A percentile compares a stretch with the other conserved stretches of the same genome.
phyloP scores from a whole-genome alignment of 1,284 basidiomycete genomes.

The Tausonia pullulans region DNA sequence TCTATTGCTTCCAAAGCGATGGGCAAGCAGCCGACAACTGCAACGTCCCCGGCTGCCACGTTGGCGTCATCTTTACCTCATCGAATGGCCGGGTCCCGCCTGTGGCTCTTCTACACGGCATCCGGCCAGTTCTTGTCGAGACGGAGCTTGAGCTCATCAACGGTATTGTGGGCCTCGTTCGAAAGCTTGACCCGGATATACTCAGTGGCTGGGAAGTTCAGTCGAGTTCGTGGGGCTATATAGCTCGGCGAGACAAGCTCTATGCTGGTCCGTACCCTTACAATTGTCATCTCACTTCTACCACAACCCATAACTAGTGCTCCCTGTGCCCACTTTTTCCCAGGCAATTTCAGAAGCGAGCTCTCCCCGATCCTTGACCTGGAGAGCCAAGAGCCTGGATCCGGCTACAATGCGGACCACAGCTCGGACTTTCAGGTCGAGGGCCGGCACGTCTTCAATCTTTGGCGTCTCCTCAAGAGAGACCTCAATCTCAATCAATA shows the following conservation, averaged over 20 bases:
- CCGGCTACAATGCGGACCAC: conserved; percentile 62
- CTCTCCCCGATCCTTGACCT: conserved; percentile 5
- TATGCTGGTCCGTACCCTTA: conserved; percentile 41
- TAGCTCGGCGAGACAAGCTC: conserved; percentile 48
- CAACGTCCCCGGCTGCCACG: conserved; percentile 34
- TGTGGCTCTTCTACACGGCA: conserved; percentile 27
- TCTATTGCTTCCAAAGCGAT: conserved; percentile 55
- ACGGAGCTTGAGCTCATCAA: conserved; percentile 78
- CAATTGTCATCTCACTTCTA: conserved; percentile 14
- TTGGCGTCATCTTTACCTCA: conserved; percentile 52
- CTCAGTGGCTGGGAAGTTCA: conserved; percentile 89
- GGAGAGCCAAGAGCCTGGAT: background rate
- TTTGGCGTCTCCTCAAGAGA: conserved; percentile 83
- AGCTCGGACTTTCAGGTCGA: conserved; percentile 72
- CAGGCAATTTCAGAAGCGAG: background rate
- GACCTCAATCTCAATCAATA: conserved; percentile 72
- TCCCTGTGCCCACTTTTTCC: background rate
- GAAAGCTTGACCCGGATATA: conserved; percentile 79
- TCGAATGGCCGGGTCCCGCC: conserved; percentile 19
- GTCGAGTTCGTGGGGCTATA: conserved; percentile 78
- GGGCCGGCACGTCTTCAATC: conserved; percentile 81
- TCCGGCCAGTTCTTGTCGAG: conserved; percentile 47
- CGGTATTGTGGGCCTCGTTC: conserved; percentile 59
- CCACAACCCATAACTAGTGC: background rate
- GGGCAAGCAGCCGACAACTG: conserved; percentile 38